Base-by-base conservation (phyloP, 2,329 filamentous ascomycete species). In the Penicillium palitans region DNA sequence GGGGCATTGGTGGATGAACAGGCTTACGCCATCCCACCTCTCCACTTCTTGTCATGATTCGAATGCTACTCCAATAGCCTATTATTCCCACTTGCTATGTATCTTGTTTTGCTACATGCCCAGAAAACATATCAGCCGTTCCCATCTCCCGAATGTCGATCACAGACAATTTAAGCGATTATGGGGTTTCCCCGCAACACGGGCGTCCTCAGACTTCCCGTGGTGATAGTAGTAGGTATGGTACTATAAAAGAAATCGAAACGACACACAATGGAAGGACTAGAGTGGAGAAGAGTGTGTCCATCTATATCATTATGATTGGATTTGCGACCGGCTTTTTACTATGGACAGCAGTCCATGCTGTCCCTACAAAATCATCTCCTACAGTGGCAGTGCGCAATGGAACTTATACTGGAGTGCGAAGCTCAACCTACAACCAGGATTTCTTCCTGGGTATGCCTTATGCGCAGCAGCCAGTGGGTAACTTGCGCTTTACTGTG, bases 381-480 rank as follows among this genome's bases (percentile, higher is more conserved):
- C 76, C 76, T 27, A 70, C 61, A 8, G 78, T 65, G 5, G 59
- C 56, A 2, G 69, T 78, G 17, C 70, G 65, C 56, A 83, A 83
- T 66, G 81, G 82, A 29, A 81, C 81, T 0, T 82, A 81, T 61
- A 59, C 67, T 25, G 82, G 82, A 6, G 58, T 75, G 2, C 70
- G 75, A 56, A 76, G 74, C 39, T 45, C 72, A 0, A 59, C 68
- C 1, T 81, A 80, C 56, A 63, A 76, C 27, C 81, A 83, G 49
- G 82, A 85, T 60, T 74, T 79, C 57, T 84, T 84, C 66, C 70
- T 83, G 4, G 81, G 81, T 3, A 80, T 87, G 2, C 84, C 84
- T 0, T 87, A 82, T 67, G 84, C 84, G 3, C 80, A 83, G 60
- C 78, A 83, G 31, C 83, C 83, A 0, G 71, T 80, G 25, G 80